phyloP scores from a whole-genome alignment of 2,329 filamentous ascomycete genomes.

The Fusarium setosum region DNA sequence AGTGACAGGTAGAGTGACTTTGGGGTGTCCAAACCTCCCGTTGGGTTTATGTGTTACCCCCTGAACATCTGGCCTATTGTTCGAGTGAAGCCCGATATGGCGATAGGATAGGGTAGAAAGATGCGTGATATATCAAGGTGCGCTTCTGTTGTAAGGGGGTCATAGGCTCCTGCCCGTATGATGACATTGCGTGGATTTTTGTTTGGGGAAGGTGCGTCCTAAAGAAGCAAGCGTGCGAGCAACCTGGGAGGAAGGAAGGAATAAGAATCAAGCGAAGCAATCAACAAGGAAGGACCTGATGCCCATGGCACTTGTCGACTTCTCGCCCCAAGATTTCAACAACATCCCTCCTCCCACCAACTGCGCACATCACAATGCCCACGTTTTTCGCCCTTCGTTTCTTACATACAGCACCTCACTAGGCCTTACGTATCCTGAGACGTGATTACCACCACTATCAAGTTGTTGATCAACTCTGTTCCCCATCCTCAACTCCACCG shows the following conservation, averaged over 20 bases:
- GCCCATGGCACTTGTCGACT: not conserved
- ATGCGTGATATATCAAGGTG: not conserved
- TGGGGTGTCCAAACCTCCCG: not conserved
- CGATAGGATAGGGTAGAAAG: not conserved
- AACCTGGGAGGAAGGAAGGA: constrained; percentile 2
- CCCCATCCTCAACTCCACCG: constrained; percentile 28
- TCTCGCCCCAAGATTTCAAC: not conserved
- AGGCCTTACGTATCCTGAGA: constrained; percentile 28
- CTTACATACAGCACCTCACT: constrained; percentile 13
- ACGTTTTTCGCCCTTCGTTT: not conserved
- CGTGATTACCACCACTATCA: constrained; percentile 15
- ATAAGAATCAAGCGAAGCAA: constrained; percentile 14
- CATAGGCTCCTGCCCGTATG: not conserved
- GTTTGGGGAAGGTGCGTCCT: constrained; percentile 15
- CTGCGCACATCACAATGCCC: constrained; percentile 9
- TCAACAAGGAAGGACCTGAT: constrained; percentile 13
- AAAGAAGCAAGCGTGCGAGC: not conserved
- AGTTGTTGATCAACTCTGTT: constrained; percentile 31
- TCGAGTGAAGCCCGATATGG: not conserved
- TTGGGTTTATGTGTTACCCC: not conserved
- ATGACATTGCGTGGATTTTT: not conserved
- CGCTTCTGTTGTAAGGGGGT: not conserved
- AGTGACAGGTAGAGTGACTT: constrained; percentile 1
- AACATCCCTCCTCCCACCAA: constrained; percentile 5
- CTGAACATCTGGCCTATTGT: not conserved